These are phyloP conservation scores for Barbatosphaeria neglecta DNA, from an alignment of 495 filamentous ascomycete genomes.

Conservation along the genomic window DNA sequence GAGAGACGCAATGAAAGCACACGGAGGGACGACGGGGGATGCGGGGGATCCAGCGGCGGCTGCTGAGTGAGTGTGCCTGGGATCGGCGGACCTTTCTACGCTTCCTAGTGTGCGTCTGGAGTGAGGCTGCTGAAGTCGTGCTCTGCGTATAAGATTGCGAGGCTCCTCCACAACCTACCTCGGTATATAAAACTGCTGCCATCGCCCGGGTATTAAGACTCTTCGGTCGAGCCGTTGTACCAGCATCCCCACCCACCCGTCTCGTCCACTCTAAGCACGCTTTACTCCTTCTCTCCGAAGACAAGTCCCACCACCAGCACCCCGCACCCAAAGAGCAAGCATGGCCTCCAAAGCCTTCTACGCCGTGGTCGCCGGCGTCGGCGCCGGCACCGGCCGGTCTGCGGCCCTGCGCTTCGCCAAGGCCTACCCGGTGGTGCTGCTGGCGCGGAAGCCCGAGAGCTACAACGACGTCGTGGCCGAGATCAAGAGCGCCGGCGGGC, in stretches of 20 bases:
- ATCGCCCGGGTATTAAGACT: too few species aligned
- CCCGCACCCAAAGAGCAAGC: background rate
- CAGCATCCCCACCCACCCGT: background rate
- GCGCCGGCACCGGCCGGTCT: conserved; percentile 50
- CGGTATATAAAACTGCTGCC: too few species aligned
- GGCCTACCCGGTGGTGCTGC: conserved; percentile 62
- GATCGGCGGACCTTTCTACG: too few species aligned
- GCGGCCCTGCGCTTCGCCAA: conserved; percentile 59
- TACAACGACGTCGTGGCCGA: conserved; percentile 59
- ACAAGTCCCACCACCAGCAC: background rate
- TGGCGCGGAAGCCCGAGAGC: conserved; percentile 58
- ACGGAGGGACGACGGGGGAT: too few species aligned
- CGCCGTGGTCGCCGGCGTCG: conserved; percentile 65
- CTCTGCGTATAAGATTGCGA: too few species aligned
- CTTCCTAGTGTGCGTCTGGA: too few species aligned
- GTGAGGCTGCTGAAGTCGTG: too few species aligned
- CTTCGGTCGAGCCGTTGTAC: background rate
- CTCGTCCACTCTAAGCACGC: background rate
- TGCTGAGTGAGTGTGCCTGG: too few species aligned
- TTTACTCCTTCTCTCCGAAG: too few species aligned
- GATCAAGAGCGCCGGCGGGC: conserved; percentile 57
- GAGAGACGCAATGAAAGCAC: too few species aligned
- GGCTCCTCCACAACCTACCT: too few species aligned
- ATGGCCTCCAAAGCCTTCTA: conserved; percentile 38
- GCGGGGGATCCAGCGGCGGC: too few species aligned